These are phyloP conservation scores for Dactylellina cionopaga DNA, from an alignment of 2,329 filamentous ascomycete species.

Conservation along the genomic window DNA sequence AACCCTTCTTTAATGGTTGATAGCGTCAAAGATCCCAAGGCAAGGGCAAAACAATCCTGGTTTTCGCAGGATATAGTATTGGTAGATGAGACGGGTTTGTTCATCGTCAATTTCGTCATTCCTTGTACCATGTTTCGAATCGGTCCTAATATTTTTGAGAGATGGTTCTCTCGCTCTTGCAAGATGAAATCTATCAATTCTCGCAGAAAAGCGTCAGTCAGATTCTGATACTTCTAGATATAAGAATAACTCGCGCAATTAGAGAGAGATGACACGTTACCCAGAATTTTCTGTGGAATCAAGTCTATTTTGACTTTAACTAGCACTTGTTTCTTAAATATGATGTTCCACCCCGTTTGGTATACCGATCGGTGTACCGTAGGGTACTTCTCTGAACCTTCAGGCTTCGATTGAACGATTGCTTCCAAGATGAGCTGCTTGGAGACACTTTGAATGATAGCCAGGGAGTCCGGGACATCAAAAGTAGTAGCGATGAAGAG, in stretches of 20 bases:
- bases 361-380: too few species aligned
- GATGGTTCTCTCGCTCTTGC: neutral
- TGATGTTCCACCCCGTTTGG: too few species aligned
- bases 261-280: neutral
- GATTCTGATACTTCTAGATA: too few species aligned
- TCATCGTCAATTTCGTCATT: neutral
- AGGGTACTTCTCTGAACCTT: too few species aligned
- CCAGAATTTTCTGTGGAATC: neutral
- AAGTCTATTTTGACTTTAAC: neutral
- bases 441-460: neutral
- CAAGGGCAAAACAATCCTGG: too few species aligned
- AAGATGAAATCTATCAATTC: neutral
- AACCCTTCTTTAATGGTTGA: too few species aligned
- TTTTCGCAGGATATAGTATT: too few species aligned
- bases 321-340: neutral
- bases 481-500: slow-evolving; percentile 1
- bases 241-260: too few species aligned
- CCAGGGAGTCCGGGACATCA: neutral
- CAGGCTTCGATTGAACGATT: neutral
- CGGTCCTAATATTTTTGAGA: neutral
- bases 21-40: too few species aligned
- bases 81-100: too few species aligned
- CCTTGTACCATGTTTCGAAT: neutral
- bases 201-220: too few species aligned
- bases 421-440: neutral